phyloP scores from a whole-genome alignment of 805 yeast species.

The Candida krabiensis region DNA sequence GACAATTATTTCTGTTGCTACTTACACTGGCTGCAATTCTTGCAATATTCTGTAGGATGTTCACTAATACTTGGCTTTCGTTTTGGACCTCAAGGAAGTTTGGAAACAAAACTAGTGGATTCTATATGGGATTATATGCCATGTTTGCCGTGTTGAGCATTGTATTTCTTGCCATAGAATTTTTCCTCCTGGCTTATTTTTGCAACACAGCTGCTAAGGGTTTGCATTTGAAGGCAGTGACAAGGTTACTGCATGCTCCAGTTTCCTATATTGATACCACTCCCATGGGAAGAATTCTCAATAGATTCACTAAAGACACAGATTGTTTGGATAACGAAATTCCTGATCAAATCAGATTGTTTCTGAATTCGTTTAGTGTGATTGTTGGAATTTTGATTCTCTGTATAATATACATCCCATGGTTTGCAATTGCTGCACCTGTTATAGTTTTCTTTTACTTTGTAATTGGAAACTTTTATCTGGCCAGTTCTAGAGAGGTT shows the following conservation, averaged over 20 bases:
- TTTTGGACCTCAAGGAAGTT: slow-evolving; percentile 71
- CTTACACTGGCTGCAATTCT: slow-evolving; percentile 24
- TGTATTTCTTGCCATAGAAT: slow-evolving; percentile 45
- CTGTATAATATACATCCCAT: slow-evolving; percentile 52
- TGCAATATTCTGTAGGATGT: slow-evolving; percentile 52
- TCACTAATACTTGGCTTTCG: slow-evolving; percentile 75
- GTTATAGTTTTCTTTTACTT: slow-evolving; percentile 47
- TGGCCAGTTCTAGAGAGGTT: slow-evolving; percentile 71
- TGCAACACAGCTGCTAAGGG: slow-evolving; percentile 53
- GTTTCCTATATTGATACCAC: slow-evolving; percentile 83
- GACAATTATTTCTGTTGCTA: slow-evolving; percentile 26
- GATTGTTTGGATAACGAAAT: slow-evolving; percentile 81
- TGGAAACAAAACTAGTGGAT: slow-evolving; percentile 40
- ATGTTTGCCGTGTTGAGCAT: slow-evolving; percentile 53
- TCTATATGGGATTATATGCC: slow-evolving; percentile 74
- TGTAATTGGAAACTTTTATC: slow-evolving; percentile 54
- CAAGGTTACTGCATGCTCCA: slow-evolving; percentile 68
- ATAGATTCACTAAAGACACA: slow-evolving; percentile 84
- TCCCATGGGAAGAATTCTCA: slow-evolving; percentile 83
- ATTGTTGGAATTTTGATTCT: slow-evolving; percentile 34
- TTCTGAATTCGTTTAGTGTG: slow-evolving; percentile 48
- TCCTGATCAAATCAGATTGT: slow-evolving; percentile 66
- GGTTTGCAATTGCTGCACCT: slow-evolving; percentile 66
- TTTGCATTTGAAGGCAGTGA: slow-evolving; percentile 62
- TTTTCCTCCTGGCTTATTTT: slow-evolving; percentile 47